Evolutionary conservation across 2,329 filamentous ascomycete genomes (phyloP), one percentile per base, ranked within the genome.

Genomic region (Xylariaceae sp.): DNA sequence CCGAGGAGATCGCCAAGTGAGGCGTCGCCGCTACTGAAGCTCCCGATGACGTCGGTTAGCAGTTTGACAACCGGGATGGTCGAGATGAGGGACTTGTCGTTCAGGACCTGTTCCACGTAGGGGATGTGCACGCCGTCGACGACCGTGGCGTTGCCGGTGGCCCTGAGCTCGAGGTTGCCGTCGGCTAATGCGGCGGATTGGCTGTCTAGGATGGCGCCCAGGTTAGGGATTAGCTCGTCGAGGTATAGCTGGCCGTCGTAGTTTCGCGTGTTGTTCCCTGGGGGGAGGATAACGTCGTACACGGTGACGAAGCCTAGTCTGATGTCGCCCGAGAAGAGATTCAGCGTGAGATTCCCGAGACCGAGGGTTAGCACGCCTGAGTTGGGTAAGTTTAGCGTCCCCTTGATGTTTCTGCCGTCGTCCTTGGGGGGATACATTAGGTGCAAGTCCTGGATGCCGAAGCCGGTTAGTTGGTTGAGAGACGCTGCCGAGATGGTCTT

Each of bases 281-380:
- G 74, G 15, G 68, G 67, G 3, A 80, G 65, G 0, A 67, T 29
- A 1, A 76, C 65, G 37, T 77, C 67, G 49, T 69, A 66, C 4
- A 76, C 53, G 15, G 65, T 66, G 16, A 74, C 67, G 1, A 70
- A 59, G 5, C 76, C 76, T 6, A 78, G 58, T 8, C 63, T 64
- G 9, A 73, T 53, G n/a, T 72, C 66, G 3, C 72, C 73, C 0
- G 70, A 71, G 49, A 70, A 61, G 16, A 78, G 49, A 41, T 76
- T 74, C 15, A 78, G 69, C 0, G 73, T 74, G n/a, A 78, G 47
- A 59, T 79, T 74, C 10, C 76, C 76, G 3, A 76, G 65, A 0
- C 70, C 72, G 5, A 79, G 71, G 1, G 70, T 70, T 2, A 79
- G 65, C 0, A 70, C 63, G 2, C 75, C 74, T 32, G 67, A 64